Evolutionary conservation across 106 monocot genomes (phyloP).

Genomic region (Gastrodia elata): DNA sequence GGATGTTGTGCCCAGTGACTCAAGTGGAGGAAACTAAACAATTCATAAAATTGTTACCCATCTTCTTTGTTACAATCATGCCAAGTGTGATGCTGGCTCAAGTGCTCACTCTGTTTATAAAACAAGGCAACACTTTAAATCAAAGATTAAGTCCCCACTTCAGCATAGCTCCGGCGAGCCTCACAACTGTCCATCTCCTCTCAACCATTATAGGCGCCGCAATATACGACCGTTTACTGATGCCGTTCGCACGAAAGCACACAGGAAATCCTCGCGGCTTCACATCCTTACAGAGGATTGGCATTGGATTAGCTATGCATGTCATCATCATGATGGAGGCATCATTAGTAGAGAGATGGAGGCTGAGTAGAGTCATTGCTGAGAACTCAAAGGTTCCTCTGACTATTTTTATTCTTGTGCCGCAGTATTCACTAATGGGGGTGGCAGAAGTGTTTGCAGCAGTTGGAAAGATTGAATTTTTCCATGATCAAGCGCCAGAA

Average conservation of each 20-base stretch:
- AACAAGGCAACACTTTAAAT: conserved; percentile 21
- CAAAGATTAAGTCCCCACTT: conserved; percentile 14
- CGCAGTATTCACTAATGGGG: conserved; percentile 21
- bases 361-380: conserved; percentile 7
- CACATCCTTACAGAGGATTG: conserved; percentile 17
- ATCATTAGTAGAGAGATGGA: conserved; percentile 11
- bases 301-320: conserved; percentile 12
- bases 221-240: conserved; percentile 8
- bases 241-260: not conserved
- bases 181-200: conserved; percentile 5
- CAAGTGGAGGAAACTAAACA: conserved; percentile 33
- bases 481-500: conserved; percentile 54
- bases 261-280: conserved; percentile 19
- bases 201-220: conserved; percentile 8
- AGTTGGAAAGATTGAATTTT: conserved; percentile 31
- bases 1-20: conserved; percentile 14
- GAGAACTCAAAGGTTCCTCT: conserved; percentile 2
- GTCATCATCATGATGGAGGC: conserved; percentile 16
- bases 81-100: conserved; percentile 19
- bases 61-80: conserved; percentile 13
- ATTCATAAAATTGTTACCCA: conserved; percentile 11
- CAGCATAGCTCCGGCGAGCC: conserved; percentile 18
- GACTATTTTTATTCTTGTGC: conserved; percentile 9
- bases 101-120: conserved; percentile 20
- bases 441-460: conserved; percentile 9